These are phyloP conservation scores for Russula virescens DNA, from an alignment of 768 basidiomycete species.

Conservation along the genomic window DNA sequence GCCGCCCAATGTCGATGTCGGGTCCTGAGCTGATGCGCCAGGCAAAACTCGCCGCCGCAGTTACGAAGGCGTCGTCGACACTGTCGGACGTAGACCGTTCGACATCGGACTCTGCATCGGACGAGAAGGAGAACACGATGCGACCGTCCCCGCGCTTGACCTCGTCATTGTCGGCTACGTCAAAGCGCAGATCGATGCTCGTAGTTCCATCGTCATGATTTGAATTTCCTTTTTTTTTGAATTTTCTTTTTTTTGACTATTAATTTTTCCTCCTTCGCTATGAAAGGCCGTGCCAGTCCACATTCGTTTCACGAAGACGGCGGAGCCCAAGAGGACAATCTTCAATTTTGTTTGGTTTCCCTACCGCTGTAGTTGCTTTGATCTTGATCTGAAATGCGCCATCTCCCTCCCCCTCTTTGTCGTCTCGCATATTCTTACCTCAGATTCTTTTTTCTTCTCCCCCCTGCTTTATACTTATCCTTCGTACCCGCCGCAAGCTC, in stretches of 20 bases:
- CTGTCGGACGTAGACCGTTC: conserved; percentile 12
- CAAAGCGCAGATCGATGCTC: conserved; percentile 19
- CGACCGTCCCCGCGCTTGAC: conserved; percentile 1
- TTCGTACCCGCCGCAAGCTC: not conserved
- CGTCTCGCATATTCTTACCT: not conserved
- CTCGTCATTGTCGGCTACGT: conserved; percentile 7
- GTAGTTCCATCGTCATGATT: conserved; percentile 13
- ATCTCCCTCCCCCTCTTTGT: not conserved
- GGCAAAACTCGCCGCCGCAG: conserved; percentile 9
- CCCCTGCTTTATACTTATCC: not conserved
- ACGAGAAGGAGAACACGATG: conserved; percentile 19
- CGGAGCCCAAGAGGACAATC: not conserved
- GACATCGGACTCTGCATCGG: conserved; percentile 10
- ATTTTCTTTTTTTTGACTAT: not conserved
- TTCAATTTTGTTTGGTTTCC: not conserved
- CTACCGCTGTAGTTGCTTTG: not conserved
- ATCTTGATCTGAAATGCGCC: not conserved
- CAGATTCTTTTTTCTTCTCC: not conserved
- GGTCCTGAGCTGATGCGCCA: conserved; percentile 20
- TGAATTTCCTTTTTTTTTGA: not conserved
- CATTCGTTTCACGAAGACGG: not conserved
- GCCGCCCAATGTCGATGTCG: conserved; percentile 19
- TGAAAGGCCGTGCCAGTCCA: not conserved
- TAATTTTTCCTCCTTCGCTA: not conserved
- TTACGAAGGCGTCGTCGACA: not conserved